These are phyloP conservation scores for Dactylellina sp. DNA, from an alignment of 2,329 filamentous ascomycete genomes.

Conservation along the genomic window DNA sequence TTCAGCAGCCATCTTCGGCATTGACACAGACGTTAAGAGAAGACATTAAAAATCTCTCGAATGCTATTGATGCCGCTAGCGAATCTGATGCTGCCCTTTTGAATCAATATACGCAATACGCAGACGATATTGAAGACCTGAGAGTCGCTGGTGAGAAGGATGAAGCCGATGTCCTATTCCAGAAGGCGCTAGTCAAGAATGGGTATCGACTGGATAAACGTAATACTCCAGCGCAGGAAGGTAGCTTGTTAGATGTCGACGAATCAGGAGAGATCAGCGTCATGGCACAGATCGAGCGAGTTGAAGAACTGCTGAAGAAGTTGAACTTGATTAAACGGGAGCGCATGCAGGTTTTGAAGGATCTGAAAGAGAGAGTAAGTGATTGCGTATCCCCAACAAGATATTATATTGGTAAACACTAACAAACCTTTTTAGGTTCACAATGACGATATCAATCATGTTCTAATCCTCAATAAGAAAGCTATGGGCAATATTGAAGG, in stretches of 20 bases:
- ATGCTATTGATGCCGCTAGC: slow-evolving; percentile 88
- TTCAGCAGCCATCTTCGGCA: slow-evolving; percentile 91
- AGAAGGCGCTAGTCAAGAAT: slow-evolving; percentile 83
- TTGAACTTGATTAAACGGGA: slow-evolving; percentile 92
- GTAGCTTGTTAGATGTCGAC: slow-evolving; percentile 60
- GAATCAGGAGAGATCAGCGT: slow-evolving; percentile 71
- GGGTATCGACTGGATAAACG: slow-evolving; percentile 70
- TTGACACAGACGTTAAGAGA: slow-evolving; percentile 87
- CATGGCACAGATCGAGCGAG: slow-evolving; percentile 85
- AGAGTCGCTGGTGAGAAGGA: slow-evolving; percentile 78
- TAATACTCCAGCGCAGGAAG: slow-evolving; percentile 75
- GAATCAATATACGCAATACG: slow-evolving; percentile 84
- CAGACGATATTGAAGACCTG: slow-evolving; percentile 95
- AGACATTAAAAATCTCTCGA: slow-evolving; percentile 87
- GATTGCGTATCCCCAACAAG: background rate
- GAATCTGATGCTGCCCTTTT: slow-evolving; percentile 87
- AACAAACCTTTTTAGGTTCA: slow-evolving; percentile 74
- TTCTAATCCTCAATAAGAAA: slow-evolving; percentile 97
- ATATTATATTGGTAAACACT: slow-evolving; percentile 57
- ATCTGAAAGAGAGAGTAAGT: slow-evolving; percentile 93
- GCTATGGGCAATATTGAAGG: slow-evolving; percentile 90
- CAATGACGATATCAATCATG: slow-evolving; percentile 96
- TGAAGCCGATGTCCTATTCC: slow-evolving; percentile 73
- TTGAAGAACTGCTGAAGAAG: slow-evolving; percentile 91
- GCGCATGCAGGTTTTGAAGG: slow-evolving; percentile 89